Base-by-base conservation (phyloP, 2,329 filamentous ascomycete species). In the Xylariaceae sp. region DNA sequence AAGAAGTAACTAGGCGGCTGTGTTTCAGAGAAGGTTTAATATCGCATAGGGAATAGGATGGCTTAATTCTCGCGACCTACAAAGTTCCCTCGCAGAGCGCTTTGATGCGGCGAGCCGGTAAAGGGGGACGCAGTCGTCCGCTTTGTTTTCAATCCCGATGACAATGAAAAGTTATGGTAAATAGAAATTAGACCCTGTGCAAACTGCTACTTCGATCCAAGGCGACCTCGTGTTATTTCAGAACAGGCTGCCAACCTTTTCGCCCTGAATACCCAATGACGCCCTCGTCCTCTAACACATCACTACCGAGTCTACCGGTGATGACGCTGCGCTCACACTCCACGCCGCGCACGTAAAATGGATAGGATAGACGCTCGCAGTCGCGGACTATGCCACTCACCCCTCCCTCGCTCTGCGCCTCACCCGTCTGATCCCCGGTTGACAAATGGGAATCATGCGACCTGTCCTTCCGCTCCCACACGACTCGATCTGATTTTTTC, bases 281-380 rank as follows among this genome's bases (percentile, higher is more conserved):
- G 0, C 77, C 77, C 60, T 87, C 83, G 59, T 89, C 84, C 18
- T 62, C 66, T 43, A 89, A 71, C 3, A 88, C 76, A 19, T 89
- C 83, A 5, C 64, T 68, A 1, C 80, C 83, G 10, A 73, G 70
- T 47, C 85, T 73, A 1, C 83, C 84, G 2, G 86, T 89, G 3
- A 89, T 74, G 2, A 88, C 71, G 62, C 86, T 89, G n/a, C 77
- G 73, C 69, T 89, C 86, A 36, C 73, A 60, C 1, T 85, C 81
- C 5, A 77, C 74, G 0, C 85, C 86, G 7, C 73, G 70, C 1
- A 89, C 82, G 53, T 81, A 76, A 56, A 89, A 89, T 0, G 82
- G 73, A 60, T 81, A 86, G 0, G 70, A 71, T 5, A 75, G 53
- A 6, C 70, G 67, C 10, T 36, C 2, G 5, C 16, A n/a, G 40